These are phyloP conservation scores for Pisolithus microcarpus DNA, from an alignment of 768 basidiomycete species.

Conservation along the genomic window DNA sequence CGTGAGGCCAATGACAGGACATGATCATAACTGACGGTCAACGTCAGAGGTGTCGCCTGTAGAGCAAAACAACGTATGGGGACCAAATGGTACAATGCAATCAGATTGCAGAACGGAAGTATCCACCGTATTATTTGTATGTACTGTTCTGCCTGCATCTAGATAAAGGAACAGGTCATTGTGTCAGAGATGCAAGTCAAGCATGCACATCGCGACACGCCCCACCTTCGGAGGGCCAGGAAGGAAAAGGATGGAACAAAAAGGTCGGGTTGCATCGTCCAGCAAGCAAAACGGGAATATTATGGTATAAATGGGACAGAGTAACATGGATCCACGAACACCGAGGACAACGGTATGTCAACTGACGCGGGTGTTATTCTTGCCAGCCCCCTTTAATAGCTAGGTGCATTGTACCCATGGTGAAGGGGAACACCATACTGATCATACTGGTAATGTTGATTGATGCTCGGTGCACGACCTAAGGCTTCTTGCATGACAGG, in stretches of 20 bases:
- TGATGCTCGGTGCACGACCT: constrained; percentile 34
- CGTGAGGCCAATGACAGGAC: neutral
- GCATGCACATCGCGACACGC: neutral
- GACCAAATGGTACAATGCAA: neutral
- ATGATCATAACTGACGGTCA: neutral
- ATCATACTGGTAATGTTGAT: constrained; percentile 45
- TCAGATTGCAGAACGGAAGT: neutral
- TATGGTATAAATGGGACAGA: neutral
- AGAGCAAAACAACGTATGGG: neutral
- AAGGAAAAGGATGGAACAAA: neutral
- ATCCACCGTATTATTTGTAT: neutral
- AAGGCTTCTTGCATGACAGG: constrained; percentile 44
- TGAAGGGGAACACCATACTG: constrained; percentile 53
- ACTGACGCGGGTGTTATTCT: no score
- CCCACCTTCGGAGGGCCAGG: neutral
- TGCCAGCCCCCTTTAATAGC: constrained; percentile 13
- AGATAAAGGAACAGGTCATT: neutral
- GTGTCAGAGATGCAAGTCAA: neutral
- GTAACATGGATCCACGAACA: neutral
- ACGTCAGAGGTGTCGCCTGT: neutral
- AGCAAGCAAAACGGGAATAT: constrained; percentile 21
- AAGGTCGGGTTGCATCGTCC: constrained; percentile 19
- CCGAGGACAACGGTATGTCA: neutral
- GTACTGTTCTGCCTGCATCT: neutral
- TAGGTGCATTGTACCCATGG: constrained; percentile 29